Conservation (phyloP, 768 basidiomycete species). For the Thelephora aurantiotincta region DNA sequence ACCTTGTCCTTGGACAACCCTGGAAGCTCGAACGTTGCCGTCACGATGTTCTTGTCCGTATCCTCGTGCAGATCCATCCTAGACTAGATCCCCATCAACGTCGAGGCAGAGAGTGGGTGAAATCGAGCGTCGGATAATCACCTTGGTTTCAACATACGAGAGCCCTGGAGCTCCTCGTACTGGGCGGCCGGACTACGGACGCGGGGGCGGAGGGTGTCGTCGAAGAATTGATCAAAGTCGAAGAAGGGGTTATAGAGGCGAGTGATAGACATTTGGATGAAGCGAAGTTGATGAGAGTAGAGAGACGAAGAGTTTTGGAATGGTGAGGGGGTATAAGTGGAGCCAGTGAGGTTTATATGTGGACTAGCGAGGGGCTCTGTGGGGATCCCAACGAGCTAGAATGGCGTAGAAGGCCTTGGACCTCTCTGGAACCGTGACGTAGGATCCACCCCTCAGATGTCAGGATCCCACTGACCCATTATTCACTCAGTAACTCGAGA, state of each 20-base stretch:
- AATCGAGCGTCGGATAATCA: background rate
- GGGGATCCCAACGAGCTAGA: too few relatives aligned
- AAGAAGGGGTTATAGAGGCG: slow-evolving; percentile 27
- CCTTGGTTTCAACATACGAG: slow-evolving; percentile 8
- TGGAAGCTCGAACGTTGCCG: slow-evolving; percentile 41
- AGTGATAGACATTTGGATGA: slow-evolving; percentile 16
- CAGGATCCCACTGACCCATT: too few relatives aligned
- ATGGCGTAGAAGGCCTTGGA: too few relatives aligned
- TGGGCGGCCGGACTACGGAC: background rate
- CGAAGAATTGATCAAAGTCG: slow-evolving; percentile 29
- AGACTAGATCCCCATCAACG: background rate
- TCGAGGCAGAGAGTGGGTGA: background rate
- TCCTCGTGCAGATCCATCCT: slow-evolving; percentile 36
- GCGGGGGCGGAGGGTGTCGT: slow-evolving; percentile 20
- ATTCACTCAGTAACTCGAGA: too few relatives aligned
- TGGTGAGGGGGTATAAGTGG: background rate
- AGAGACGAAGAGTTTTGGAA: background rate
- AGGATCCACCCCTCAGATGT: too few relatives aligned
- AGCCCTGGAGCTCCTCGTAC: background rate
- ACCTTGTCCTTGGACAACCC: slow-evolving; percentile 36
- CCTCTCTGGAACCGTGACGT: too few relatives aligned
- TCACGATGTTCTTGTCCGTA: slow-evolving; percentile 25
- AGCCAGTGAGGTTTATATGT: background rate
- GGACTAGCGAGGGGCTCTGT: too few relatives aligned
- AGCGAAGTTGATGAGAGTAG: too few relatives aligned